Percentiles rank a stretch among this genome's conserved stretches.
phyloP scores from a whole-genome alignment of 148 eudicot genomes.

The Salicornia ramosissima region DNA sequence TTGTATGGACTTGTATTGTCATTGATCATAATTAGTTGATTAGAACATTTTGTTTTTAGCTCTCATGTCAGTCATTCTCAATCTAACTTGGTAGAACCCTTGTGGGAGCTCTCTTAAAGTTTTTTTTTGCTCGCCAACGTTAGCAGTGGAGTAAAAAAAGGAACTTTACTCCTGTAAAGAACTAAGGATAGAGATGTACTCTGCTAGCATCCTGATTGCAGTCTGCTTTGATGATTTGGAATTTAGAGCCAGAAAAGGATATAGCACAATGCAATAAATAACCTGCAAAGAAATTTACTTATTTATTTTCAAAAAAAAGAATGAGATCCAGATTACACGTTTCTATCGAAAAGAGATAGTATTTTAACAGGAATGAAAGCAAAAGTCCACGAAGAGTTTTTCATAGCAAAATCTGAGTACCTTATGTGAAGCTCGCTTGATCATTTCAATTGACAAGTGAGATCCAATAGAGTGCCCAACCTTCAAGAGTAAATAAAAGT shows the following conservation, averaged over 20 bases:
- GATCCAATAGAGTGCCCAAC: constrained; percentile 93
- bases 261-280: constrained; percentile 56
- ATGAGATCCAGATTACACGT: constrained; percentile 5
- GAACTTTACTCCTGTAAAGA: background rate
- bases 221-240: constrained; percentile 53
- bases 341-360: background rate
- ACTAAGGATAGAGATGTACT: constrained; percentile 33
- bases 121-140: no score
- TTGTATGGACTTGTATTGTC: no score
- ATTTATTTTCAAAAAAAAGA: background rate
- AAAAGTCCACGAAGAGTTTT: constrained; percentile 18
- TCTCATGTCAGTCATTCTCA: no score
- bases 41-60: no score
- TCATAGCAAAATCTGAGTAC: constrained; percentile 18
- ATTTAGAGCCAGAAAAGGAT: constrained; percentile 80
- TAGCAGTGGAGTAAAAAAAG: background rate
- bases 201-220: constrained; percentile 53
- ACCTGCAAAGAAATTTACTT: constrained; percentile 54
- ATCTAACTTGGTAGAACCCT: no score
- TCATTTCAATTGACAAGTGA: constrained; percentile 62
- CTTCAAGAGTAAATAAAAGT: constrained; percentile 33
- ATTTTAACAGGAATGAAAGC: background rate
- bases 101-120: no score
- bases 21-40: no score
- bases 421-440: constrained; percentile 55